phyloP scores from a whole-genome alignment of 2,329 filamentous ascomycete genomes.

The Esteya vermicola region DNA sequence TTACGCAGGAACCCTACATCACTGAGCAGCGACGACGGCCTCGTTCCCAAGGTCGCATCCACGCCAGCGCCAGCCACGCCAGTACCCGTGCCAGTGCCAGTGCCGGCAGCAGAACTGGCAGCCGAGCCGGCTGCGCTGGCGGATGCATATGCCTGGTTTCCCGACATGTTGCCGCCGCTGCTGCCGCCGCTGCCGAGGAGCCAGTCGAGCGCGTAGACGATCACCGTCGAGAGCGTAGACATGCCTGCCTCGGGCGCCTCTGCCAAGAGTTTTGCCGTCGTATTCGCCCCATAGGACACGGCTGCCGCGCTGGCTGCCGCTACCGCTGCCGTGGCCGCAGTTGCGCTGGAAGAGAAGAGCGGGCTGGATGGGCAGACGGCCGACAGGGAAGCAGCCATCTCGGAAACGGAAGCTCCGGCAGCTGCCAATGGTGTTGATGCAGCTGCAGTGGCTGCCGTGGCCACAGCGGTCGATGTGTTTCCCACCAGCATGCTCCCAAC shows the following conservation, averaged over 20 bases:
- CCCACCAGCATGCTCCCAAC: background rate
- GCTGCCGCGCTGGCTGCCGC: background rate
- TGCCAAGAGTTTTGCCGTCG: background rate
- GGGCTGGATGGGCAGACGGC: conserved; percentile 24
- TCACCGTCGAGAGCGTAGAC: too few relatives aligned
- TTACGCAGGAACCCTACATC: conserved; percentile 42
- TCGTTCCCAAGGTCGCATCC: conserved; percentile 6
- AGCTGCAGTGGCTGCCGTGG: background rate
- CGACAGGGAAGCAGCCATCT: background rate
- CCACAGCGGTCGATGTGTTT: background rate
- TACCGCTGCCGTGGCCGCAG: background rate
- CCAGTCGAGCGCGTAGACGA: too few relatives aligned
- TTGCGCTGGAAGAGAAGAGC: conserved; percentile 15
- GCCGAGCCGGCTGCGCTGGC: background rate
- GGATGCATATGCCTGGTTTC: too few relatives aligned
- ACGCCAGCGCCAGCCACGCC: background rate
- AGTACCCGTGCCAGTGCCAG: background rate
- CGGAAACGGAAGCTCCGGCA: background rate
- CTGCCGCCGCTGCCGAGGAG: too few relatives aligned
- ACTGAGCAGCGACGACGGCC: conserved; percentile 35
- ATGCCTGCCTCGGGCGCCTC: too few relatives aligned
- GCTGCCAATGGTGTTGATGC: background rate
- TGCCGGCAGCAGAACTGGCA: background rate
- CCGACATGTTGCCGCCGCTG: too few relatives aligned
- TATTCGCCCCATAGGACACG: too few relatives aligned